These are phyloP conservation scores for Datisca glomerata DNA, from an alignment of 306 rosid genomes.

Conservation along the genomic window DNA sequence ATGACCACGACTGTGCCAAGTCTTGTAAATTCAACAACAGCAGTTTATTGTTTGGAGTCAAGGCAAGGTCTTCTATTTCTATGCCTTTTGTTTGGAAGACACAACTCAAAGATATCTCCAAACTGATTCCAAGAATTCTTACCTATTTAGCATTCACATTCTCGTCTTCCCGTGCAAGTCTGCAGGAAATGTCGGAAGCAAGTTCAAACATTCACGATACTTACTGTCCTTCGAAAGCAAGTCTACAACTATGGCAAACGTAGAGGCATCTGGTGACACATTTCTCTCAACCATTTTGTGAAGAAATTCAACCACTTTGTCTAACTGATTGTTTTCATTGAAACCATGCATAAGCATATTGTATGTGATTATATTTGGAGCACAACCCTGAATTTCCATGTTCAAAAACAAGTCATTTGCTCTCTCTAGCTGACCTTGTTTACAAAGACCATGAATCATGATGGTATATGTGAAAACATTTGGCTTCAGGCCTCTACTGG, in stretches of 20 bases:
- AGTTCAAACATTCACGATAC: slow-evolving; percentile 19
- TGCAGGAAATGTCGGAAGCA: slow-evolving; percentile 28
- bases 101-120: too few species aligned
- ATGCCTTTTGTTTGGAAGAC: too few species aligned
- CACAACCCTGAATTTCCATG: slow-evolving; percentile 31
- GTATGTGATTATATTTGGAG: slow-evolving; percentile 19
- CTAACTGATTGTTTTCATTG: slow-evolving; percentile 14
- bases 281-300: slow-evolving; percentile 24
- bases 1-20: too few species aligned
- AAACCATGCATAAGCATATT: slow-evolving; percentile 33
- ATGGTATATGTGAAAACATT: slow-evolving; percentile 21
- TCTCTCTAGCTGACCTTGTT: slow-evolving; percentile 18
- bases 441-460: slow-evolving; percentile 35
- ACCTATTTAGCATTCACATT: too few species aligned
- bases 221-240: slow-evolving; percentile 22
- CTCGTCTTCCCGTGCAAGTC: too few species aligned
- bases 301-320: slow-evolving; percentile 33
- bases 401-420: slow-evolving; percentile 28
- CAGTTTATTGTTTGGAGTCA: too few species aligned
- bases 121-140: too few species aligned
- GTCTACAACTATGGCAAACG: slow-evolving; percentile 20
- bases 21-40: too few species aligned
- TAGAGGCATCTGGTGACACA: slow-evolving; percentile 23
- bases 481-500: slow-evolving; percentile 15
- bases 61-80: too few species aligned